A percentile compares a stretch with the other conserved stretches of the same genome.
phyloP scores from a whole-genome alignment of 2,329 filamentous ascomycete genomes.

The Plectosphaerella plurivora region DNA sequence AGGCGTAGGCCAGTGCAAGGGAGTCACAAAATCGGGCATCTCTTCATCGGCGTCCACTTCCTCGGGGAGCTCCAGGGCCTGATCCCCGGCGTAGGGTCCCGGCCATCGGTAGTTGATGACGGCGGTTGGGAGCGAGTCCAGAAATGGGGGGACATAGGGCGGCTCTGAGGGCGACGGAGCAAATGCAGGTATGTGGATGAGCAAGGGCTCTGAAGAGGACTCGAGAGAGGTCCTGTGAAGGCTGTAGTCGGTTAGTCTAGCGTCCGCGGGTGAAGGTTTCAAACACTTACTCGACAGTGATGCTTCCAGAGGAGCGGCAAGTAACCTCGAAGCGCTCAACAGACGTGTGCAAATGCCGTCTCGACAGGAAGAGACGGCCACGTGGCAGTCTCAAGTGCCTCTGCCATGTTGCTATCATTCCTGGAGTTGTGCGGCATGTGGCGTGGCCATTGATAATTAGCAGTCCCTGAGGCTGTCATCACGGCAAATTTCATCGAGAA shows the following conservation, averaged over 20 bases:
- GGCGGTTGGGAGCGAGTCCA: slow-evolving; percentile 40
- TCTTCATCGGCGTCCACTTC: background rate
- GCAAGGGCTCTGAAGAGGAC: slow-evolving; percentile 35
- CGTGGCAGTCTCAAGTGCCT: slow-evolving; percentile 1
- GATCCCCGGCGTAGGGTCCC: slow-evolving; percentile 8
- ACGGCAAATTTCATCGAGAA: background rate
- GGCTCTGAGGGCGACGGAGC: slow-evolving; percentile 22
- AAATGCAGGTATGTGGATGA: slow-evolving; percentile 52
- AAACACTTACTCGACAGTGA: slow-evolving; percentile 44
- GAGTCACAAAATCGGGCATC: slow-evolving; percentile 11
- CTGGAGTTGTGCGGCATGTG: background rate
- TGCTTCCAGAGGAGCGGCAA: slow-evolving; percentile 44
- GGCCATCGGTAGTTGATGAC: slow-evolving; percentile 59
- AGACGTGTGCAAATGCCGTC: slow-evolving; percentile 12
- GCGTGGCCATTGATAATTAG: background rate
- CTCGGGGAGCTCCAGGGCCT: slow-evolving; percentile 5
- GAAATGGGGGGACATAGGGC: slow-evolving; percentile 32
- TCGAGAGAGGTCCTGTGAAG: slow-evolving; percentile 41
- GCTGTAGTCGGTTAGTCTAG: slow-evolving; percentile 25
- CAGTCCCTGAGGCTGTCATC: background rate
- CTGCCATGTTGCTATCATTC: slow-evolving; percentile 8
- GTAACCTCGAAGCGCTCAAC: slow-evolving; percentile 39
- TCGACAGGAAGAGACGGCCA: background rate
- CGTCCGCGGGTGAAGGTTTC: too few relatives aligned
- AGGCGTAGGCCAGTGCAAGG: slow-evolving; percentile 48